Evolutionary conservation across 2,329 filamentous ascomycete species (phyloP).

Genomic region (Fusarium subtropicale): DNA sequence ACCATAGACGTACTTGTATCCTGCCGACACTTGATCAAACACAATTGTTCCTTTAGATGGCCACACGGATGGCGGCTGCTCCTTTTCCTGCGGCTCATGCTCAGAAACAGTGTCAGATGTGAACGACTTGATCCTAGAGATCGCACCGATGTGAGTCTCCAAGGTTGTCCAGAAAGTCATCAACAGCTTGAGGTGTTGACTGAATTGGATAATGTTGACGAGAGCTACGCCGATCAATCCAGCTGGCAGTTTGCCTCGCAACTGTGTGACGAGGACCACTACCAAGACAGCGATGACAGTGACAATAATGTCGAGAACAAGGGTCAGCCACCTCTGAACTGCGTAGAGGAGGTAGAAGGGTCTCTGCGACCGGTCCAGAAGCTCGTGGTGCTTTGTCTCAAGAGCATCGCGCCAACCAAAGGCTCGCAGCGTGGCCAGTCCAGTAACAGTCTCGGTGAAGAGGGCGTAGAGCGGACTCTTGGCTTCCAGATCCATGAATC

Average conservation of each 20-base stretch:
- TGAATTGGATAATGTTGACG: conserved; percentile 48
- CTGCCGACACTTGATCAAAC: conserved; percentile 69
- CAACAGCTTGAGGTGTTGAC: conserved; percentile 46
- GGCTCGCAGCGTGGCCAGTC: conserved; percentile 61
- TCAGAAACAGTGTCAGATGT: conserved; percentile 27
- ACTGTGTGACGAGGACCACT: conserved; percentile 30
- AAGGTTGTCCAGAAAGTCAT: conserved; percentile 50
- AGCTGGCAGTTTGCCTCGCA: conserved; percentile 22
- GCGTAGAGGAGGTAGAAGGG: conserved; percentile 59
- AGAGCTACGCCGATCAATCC: conserved; percentile 45
- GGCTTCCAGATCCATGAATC: conserved; percentile 64
- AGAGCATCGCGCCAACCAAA: conserved; percentile 59
- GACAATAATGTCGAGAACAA: conserved; percentile 44
- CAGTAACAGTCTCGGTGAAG: conserved; percentile 61
- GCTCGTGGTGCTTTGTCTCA: conserved; percentile 48
- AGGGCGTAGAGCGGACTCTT: conserved; percentile 62
- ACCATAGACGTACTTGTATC: conserved; percentile 10
- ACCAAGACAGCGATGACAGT: conserved; percentile 37
- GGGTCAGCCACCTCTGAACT: conserved; percentile 44
- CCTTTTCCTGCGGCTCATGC: conserved; percentile 26
- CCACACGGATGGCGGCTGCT: conserved; percentile 75
- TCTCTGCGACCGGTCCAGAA: conserved; percentile 58
- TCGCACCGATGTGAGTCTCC: conserved; percentile 48
- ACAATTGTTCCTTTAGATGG: conserved; percentile 82
- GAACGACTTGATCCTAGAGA: conserved; percentile 43